Base-by-base conservation (phyloP, 1,284 basidiomycete genomes). In the Cryptococcus jaspeensis region DNA sequence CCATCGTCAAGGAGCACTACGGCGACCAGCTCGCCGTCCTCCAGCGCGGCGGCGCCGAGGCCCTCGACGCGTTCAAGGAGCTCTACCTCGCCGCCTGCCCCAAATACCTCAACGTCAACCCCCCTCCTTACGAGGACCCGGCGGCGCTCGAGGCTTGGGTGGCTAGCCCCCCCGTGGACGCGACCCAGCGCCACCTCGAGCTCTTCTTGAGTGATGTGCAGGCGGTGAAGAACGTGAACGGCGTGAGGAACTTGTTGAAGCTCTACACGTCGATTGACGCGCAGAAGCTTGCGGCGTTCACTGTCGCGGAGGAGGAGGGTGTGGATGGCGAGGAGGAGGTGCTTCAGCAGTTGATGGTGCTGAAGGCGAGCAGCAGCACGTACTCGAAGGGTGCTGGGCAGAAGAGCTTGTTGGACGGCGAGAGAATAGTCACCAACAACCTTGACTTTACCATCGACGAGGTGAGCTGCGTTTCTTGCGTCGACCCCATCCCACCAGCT, bases 381-480 rank as follows among this genome's bases (percentile, higher is more conserved):
- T 70, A 80, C 60, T 90, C 88, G 66, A 84, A 89, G 72, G 86
- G 84, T 56, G 80, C 81, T 54, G 82, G 81, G 35, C 84, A 87
- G 47, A 81, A 78, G 2, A 71, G 73, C 1, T 66, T 97, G 46
- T 80, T 98, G 57, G 89, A 91, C 62, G 94, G 94, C 1, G 85
- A 92, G 72, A 86, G 86, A 67, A 88, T 93, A 67, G 87, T 87
- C 28, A 93, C 91, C 52, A 92, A 90, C 78, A 94, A 97, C 78
- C 78, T 98, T 65, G 94, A 96, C 77, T 98, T 98, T 70, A 89
- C 90, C 55, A 94, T 98, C 67, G 88, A 95, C 64, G 90, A 90
- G 78, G 91, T 92, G 65, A 66, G 84, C 79, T 32, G 39, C 1
- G 5, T 22, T 28, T 49, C 44, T 8, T 23, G n/a, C 51, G 39